Percentiles rank a stretch among this genome's conserved stretches.
phyloP scores from a whole-genome alignment of 495 filamentous ascomycete species.

The Sordaria brevicollis region DNA sequence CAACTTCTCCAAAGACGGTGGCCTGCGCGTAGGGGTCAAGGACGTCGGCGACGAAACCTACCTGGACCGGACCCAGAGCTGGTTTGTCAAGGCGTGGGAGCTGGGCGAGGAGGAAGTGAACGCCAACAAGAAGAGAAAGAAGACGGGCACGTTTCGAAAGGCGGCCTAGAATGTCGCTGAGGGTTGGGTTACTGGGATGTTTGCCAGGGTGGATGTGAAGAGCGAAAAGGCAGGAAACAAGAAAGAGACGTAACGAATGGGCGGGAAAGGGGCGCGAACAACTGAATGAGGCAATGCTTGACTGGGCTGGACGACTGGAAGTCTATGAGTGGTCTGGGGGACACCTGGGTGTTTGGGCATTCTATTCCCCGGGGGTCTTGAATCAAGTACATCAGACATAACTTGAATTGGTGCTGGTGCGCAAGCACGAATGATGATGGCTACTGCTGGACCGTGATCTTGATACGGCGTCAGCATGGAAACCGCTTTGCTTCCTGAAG shows the following conservation, averaged over 20 bases:
- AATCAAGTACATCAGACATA: background rate
- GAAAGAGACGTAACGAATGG: background rate
- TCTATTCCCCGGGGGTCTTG: background rate
- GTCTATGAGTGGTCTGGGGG: background rate
- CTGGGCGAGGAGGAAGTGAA: slow-evolving; percentile 34
- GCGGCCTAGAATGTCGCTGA: background rate
- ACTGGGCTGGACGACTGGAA: background rate
- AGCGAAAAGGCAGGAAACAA: background rate
- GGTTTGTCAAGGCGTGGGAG: slow-evolving; percentile 74
- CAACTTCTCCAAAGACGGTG: slow-evolving; percentile 68
- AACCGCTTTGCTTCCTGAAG: background rate
- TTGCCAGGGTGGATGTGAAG: background rate
- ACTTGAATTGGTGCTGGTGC: background rate
- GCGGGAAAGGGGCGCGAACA: background rate
- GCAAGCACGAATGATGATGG: background rate
- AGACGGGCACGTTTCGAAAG: background rate
- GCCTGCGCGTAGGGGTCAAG: slow-evolving; percentile 66
- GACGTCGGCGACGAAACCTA: slow-evolving; percentile 67
- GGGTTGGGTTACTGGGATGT: background rate
- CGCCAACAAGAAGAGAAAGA: slow-evolving; percentile 28
- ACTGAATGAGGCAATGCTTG: background rate
- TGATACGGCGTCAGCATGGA: background rate
- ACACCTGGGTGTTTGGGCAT: background rate
- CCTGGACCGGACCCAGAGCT: slow-evolving; percentile 73
- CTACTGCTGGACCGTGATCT: background rate